Percentiles rank a stretch among this genome's conserved stretches.
Evolutionary conservation across 2,329 filamentous ascomycete genomes (phyloP).

Genomic region (Metarhizium sp.): DNA sequence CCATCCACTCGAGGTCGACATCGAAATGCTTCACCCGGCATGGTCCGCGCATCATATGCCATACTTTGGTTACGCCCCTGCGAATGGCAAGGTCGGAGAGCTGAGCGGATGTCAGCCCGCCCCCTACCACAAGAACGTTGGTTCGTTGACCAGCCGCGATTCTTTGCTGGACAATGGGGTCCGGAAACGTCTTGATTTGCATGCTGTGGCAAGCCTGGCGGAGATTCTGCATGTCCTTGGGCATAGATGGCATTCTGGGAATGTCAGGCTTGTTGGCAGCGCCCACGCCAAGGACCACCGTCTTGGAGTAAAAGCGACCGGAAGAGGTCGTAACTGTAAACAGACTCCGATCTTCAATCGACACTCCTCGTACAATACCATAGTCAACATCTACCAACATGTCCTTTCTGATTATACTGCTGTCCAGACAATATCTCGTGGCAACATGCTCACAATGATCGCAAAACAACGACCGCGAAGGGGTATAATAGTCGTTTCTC

Average conservation of each 20-base stretch:
- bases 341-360: conserved; percentile 40
- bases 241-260: conserved; percentile 28
- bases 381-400: conserved; percentile 53
- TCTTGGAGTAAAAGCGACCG: conserved; percentile 44
- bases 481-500: conserved; percentile 60
- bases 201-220: conserved; percentile 53
- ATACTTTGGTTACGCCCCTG: conserved; percentile 57
- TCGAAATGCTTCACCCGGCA: conserved; percentile 66
- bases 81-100: conserved; percentile 57
- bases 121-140: conserved; percentile 62
- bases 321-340: conserved; percentile 56
- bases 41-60: conserved; percentile 55
- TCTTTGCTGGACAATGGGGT: conserved; percentile 38
- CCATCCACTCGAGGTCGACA: conserved; percentile 68
- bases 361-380: conserved; percentile 33
- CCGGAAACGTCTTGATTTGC: conserved; percentile 50
- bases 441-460: conserved; percentile 52
- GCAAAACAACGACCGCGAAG: conserved; percentile 50
- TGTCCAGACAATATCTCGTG: conserved; percentile 37
- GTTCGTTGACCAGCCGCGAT: conserved; percentile 42
- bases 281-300: conserved; percentile 63
- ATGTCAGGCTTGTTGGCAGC: conserved; percentile 51
- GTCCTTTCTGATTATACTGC: conserved; percentile 50
- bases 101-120: conserved; percentile 69
- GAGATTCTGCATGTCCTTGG: conserved; percentile 6